A percentile compares a stretch with the other conserved stretches of the same genome.
phyloP scores from a whole-genome alignment of 257 asterid genomes.

The Capsicum chinense region DNA sequence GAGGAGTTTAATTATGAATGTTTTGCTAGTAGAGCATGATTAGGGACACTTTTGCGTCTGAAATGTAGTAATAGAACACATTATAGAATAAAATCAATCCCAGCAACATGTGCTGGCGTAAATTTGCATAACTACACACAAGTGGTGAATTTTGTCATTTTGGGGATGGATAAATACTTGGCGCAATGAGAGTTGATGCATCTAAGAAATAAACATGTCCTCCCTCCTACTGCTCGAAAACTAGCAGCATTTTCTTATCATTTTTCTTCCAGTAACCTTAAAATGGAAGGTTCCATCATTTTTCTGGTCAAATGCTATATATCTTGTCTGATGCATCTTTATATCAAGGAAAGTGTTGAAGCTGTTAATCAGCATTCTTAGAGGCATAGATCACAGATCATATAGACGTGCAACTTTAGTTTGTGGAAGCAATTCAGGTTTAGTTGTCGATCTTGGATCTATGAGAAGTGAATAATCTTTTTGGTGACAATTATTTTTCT shows the following conservation, averaged over 20 bases:
- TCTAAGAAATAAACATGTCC: neutral
- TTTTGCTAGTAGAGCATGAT: neutral
- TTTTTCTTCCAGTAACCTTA: neutral
- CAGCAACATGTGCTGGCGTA: neutral
- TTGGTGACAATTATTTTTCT: neutral
- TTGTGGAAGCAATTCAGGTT: neutral
- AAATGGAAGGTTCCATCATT: neutral
- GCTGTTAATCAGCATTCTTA: neutral
- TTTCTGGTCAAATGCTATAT: constrained; percentile 13
- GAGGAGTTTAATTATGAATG: constrained; percentile 6
- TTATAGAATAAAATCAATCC: neutral
- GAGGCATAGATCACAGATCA: neutral
- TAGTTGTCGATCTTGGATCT: neutral
- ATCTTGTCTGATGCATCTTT: neutral
- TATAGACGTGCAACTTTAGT: neutral
- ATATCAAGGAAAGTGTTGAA: neutral
- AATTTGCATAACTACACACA: constrained; percentile 15
- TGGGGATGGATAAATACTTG: neutral
- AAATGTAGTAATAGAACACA: neutral
- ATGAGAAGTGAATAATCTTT: neutral
- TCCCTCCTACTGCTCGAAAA: neutral
- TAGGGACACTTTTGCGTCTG: neutral
- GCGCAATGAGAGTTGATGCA: neutral
- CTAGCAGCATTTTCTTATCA: neutral
- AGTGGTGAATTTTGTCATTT: neutral